phyloP scores from a whole-genome alignment of 768 basidiomycete genomes.

The Phlebiopsis flavidoalba region DNA sequence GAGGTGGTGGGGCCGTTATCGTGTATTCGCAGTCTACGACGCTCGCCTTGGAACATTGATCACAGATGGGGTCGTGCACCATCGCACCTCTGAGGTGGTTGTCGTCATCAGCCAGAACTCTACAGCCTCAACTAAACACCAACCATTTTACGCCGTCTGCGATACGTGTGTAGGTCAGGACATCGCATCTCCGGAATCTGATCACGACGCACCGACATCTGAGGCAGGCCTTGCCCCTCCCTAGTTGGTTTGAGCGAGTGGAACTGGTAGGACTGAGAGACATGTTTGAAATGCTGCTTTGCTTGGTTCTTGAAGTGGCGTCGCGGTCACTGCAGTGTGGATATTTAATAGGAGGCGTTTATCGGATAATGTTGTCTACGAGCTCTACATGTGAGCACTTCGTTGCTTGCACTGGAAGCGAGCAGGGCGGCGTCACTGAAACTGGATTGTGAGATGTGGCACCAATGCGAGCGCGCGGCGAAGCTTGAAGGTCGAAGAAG shows the following conservation, averaged over 20 bases:
- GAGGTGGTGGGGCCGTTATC: constrained; percentile 60
- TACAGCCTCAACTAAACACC: not conserved
- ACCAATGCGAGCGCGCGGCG: no score
- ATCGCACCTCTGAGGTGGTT: constrained; percentile 52
- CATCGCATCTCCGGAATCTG: not conserved
- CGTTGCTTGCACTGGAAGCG: no score
- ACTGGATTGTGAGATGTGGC: no score
- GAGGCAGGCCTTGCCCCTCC: constrained; percentile 46
- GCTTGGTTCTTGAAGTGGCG: no score
- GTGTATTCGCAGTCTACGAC: constrained; percentile 65
- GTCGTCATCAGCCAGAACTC: not conserved
- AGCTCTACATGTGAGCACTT: no score
- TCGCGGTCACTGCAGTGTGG: no score
- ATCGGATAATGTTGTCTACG: no score
- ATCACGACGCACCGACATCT: constrained; percentile 40
- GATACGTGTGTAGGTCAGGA: not conserved
- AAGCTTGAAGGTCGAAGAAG: no score
- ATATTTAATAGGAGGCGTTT: no score
- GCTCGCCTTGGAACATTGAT: constrained; percentile 53
- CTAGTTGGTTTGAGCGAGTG: constrained; percentile 19
- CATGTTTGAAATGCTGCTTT: no score
- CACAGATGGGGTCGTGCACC: constrained; percentile 56
- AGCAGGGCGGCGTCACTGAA: no score
- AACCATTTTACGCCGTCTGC: constrained; percentile 47
- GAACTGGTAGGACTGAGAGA: not conserved